Evolutionary conservation across 768 basidiomycete species (phyloP).

Genomic region (Podaxis carcinomalis): DNA sequence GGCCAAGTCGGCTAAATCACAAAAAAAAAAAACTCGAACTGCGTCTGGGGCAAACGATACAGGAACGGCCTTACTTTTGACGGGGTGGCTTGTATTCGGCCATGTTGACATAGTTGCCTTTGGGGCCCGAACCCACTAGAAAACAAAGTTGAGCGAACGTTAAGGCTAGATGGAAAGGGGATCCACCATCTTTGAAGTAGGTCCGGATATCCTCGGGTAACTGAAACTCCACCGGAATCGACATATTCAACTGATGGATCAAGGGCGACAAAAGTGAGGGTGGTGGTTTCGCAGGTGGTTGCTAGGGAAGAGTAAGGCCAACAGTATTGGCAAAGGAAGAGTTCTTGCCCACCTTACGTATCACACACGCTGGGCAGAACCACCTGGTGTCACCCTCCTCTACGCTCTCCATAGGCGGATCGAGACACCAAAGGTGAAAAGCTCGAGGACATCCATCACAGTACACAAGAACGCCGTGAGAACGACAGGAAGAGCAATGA

Average conservation of each 20-base stretch:
- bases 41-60: slow-evolving; percentile 7
- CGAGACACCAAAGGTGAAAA: slow-evolving; percentile 95
- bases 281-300: slow-evolving; percentile 64
- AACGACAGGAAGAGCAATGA: slow-evolving; percentile 82
- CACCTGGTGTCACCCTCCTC: slow-evolving; percentile 84
- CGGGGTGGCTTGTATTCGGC: slow-evolving; percentile 74
- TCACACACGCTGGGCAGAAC: slow-evolving; percentile 73
- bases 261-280: slow-evolving; percentile 69
- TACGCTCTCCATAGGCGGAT: slow-evolving; percentile 87
- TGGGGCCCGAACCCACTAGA: slow-evolving; percentile 72
- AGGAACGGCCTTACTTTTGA: slow-evolving; percentile 61
- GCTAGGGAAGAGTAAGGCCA: slow-evolving; percentile 35
- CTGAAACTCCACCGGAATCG: slow-evolving; percentile 77
- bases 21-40: slow-evolving; percentile 13
- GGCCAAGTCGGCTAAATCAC: slow-evolving; percentile 66
- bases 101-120: slow-evolving; percentile 80
- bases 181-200: slow-evolving; percentile 84
- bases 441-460: slow-evolving; percentile 96
- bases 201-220: slow-evolving; percentile 80
- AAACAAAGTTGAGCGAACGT: slow-evolving; percentile 14
- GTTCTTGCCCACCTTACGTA: slow-evolving; percentile 52
- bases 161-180: slow-evolving; percentile 10
- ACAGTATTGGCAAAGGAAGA: slow-evolving; percentile 13
- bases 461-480: slow-evolving; percentile 82
- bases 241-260: slow-evolving; percentile 61